These are phyloP conservation scores for Mycena albidolilacea DNA, from an alignment of 768 basidiomycete genomes.

Conservation along the genomic window DNA sequence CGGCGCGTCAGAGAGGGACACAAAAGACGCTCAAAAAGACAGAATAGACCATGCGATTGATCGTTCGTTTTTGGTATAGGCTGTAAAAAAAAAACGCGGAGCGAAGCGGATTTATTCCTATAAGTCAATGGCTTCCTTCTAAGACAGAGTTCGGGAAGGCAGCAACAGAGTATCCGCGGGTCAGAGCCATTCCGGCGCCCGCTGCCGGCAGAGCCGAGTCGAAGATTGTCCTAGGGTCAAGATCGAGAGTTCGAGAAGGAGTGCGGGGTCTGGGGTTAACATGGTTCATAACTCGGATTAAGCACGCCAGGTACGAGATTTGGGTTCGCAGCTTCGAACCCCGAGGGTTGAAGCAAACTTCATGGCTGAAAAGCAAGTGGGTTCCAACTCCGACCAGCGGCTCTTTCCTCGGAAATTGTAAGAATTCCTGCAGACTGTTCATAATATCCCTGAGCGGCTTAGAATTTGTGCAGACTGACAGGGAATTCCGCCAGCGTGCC, in stretches of 20 bases:
- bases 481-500: background rate
- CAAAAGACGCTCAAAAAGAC: background rate
- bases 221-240: background rate
- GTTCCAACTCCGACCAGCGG: background rate
- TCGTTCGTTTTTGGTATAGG: conserved; percentile 5
- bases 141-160: background rate
- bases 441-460: too few species aligned
- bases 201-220: background rate
- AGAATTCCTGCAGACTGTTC: background rate
- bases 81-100: background rate
- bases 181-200: background rate
- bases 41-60: background rate
- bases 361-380: background rate
- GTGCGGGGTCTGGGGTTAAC: conserved; percentile 9
- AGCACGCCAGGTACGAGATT: background rate
- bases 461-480: background rate
- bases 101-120: background rate
- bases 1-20: conserved; percentile 2
- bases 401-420: conserved; percentile 2
- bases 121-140: background rate
- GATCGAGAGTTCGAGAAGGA: background rate
- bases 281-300: too few species aligned
- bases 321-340: background rate
- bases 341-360: conserved; percentile 1
- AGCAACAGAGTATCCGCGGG: conserved; percentile 1